Evolutionary conservation across 2,329 filamentous ascomycete species (phyloP).

Genomic region (Lithohypha guttulata): DNA sequence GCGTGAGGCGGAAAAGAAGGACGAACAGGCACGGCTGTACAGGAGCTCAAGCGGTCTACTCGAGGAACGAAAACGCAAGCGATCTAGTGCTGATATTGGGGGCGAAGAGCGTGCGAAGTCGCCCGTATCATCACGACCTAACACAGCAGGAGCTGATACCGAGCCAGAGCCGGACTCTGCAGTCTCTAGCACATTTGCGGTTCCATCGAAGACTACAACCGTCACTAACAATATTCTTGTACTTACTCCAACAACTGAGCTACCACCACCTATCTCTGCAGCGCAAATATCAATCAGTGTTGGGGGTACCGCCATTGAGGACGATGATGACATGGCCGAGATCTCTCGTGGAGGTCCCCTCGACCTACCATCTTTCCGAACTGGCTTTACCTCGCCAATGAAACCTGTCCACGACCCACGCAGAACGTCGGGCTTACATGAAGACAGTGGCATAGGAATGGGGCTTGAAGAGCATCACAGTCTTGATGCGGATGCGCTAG

Average conservation of each 20-base stretch:
- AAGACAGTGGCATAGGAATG: constrained; percentile 22
- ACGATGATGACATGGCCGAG: constrained; percentile 20
- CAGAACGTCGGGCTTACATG: constrained; percentile 4
- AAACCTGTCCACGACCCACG: constrained; percentile 11
- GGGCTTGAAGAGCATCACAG: constrained; percentile 13
- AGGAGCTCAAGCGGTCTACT: background rate
- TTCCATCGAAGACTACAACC: background rate
- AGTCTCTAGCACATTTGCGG: background rate
- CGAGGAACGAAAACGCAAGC: constrained; percentile 12
- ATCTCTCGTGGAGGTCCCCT: constrained; percentile 19
- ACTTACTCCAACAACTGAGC: constrained; percentile 8
- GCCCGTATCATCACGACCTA: constrained; percentile 3
- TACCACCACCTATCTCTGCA: constrained; percentile 8
- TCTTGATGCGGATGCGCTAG: constrained; percentile 52
- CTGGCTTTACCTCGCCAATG: constrained; percentile 18
- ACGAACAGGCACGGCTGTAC: constrained; percentile 10
- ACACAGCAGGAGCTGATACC: constrained; percentile 8
- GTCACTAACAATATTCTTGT: background rate
- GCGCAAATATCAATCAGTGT: constrained; percentile 1
- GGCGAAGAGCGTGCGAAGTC: constrained; percentile 5
- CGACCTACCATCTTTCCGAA: constrained; percentile 20
- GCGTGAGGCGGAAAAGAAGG: constrained; percentile 18
- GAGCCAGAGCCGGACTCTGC: constrained; percentile 6
- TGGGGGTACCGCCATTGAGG: constrained; percentile 8
- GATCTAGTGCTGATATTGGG: constrained; percentile 5